Evolutionary conservation across 164 flowering plant species (phyloP).

Genomic region (Malania oleifera): DNA sequence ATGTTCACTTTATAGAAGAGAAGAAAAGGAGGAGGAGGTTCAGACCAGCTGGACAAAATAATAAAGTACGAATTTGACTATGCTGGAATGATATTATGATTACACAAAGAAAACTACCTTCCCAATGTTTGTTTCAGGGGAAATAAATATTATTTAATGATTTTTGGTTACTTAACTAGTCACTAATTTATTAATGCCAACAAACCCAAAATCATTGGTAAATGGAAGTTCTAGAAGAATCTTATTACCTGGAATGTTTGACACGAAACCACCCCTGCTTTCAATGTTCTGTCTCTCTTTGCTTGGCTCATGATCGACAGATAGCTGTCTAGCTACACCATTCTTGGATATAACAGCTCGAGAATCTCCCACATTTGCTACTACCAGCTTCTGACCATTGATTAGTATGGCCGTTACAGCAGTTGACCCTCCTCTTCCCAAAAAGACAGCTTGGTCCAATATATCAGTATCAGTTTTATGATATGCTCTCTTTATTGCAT

Average conservation of each 20-base stretch:
- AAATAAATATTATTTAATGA: too few relatives aligned
- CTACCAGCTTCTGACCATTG: constrained; percentile 47
- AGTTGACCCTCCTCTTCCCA: constrained; percentile 84
- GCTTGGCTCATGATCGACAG: constrained; percentile 72
- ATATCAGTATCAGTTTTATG: constrained; percentile 54
- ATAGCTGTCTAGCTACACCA: constrained; percentile 53
- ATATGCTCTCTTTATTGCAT: constrained; percentile 74
- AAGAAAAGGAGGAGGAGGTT: too few relatives aligned
- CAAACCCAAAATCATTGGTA: too few relatives aligned
- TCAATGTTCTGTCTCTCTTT: constrained; percentile 44
- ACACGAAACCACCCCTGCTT: constrained; percentile 65
- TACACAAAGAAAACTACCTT: too few relatives aligned
- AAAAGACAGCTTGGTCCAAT: constrained; percentile 33
- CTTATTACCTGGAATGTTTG: constrained; percentile 57
- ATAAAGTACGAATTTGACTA: too few relatives aligned
- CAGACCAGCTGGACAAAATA: too few relatives aligned
- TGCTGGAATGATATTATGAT: too few relatives aligned
- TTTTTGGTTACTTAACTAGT: too few relatives aligned
- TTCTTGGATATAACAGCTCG: constrained; percentile 54
- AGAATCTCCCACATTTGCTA: constrained; percentile 71
- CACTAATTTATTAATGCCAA: too few relatives aligned
- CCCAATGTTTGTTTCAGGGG: too few relatives aligned
- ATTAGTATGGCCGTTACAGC: constrained; percentile 87
- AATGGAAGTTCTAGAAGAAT: too few relatives aligned
- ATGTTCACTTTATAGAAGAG: too few relatives aligned